A percentile compares a stretch with the other conserved stretches of the same genome.
phyloP scores from a whole-genome alignment of 345 rosid species.

The Mallotus nudiflorus region DNA sequence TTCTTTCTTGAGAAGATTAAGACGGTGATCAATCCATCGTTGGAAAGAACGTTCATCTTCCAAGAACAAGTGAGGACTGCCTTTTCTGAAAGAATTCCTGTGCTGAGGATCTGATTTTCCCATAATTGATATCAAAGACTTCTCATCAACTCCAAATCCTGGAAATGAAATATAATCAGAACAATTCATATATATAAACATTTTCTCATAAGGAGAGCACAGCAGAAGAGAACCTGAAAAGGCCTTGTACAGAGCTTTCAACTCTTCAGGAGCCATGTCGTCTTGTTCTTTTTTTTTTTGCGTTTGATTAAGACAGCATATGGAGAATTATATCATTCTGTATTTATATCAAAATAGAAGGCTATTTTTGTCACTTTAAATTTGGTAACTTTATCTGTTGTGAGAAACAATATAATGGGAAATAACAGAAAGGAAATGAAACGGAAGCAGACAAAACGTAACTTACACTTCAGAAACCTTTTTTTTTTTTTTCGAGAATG shows the following conservation, averaged over 20 bases:
- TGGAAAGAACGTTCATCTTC: conserved; percentile 78
- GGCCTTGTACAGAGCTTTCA: conserved; percentile 56
- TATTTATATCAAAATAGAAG: conserved; percentile 36
- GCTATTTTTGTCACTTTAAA: conserved; percentile 41
- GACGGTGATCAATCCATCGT: conserved; percentile 56
- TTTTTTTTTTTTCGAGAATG: too few relatives aligned
- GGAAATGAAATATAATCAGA: not conserved
- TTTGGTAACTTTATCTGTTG: not conserved
- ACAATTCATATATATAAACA: not conserved
- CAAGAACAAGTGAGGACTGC: conserved; percentile 48
- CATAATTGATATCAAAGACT: conserved; percentile 46
- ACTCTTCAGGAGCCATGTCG: conserved; percentile 57
- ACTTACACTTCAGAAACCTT: not conserved
- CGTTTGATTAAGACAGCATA: not conserved
- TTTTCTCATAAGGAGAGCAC: not conserved
- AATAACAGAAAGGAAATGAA: not conserved
- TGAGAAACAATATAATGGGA: not conserved
- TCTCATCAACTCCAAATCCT: conserved; percentile 92
- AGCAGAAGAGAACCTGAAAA: conserved; percentile 57
- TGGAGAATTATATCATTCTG: conserved; percentile 1
- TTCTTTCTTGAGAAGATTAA: conserved; percentile 64
- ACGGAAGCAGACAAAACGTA: not conserved
- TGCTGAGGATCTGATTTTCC: conserved; percentile 64
- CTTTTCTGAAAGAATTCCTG: conserved; percentile 52
- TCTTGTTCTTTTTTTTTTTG: too few relatives aligned